Evolutionary conservation across 2,329 filamentous ascomycete genomes (phyloP).

Genomic region (Mycogone perniciosa): DNA sequence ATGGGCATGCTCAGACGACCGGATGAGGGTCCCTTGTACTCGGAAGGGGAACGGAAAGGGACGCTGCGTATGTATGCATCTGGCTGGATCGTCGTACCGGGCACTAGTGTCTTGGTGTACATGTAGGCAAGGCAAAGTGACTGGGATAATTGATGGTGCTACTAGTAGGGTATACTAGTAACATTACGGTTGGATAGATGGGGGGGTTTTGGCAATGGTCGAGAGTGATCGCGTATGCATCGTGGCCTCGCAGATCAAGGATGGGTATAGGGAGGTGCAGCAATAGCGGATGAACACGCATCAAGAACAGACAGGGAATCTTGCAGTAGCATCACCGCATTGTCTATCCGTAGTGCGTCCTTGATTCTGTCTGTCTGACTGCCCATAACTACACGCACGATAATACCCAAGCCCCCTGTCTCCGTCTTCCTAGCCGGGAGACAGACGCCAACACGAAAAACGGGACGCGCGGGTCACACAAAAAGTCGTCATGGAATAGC

Average conservation of each 20-base stretch:
- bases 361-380: not conserved
- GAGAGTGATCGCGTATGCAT: slow-evolving; percentile 2
- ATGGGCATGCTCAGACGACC: not conserved
- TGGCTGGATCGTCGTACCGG: slow-evolving; percentile 5
- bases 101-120: not conserved
- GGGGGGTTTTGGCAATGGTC: not conserved
- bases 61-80: slow-evolving; percentile 1
- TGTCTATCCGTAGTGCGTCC: not conserved
- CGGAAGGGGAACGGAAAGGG: slow-evolving; percentile 1
- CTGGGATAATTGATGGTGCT: too few species aligned
- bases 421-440: not conserved
- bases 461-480: slow-evolving; percentile 12
- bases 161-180: too few species aligned
- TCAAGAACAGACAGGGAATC: not conserved
- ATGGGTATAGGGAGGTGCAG: not conserved
- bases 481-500: slow-evolving; percentile 5
- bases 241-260: slow-evolving; percentile 4
- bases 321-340: not conserved
- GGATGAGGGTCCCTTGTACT: not conserved
- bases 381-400: too few species aligned
- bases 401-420: not conserved
- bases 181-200: not conserved
- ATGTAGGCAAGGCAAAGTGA: not conserved
- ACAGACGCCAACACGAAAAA: slow-evolving; percentile 5
- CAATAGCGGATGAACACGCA: not conserved